Evolutionary conservation across 805 yeast genomes (phyloP), one percentile per base, ranked within the genome.

Genomic region (Wickerhamiella domercqiae): DNA sequence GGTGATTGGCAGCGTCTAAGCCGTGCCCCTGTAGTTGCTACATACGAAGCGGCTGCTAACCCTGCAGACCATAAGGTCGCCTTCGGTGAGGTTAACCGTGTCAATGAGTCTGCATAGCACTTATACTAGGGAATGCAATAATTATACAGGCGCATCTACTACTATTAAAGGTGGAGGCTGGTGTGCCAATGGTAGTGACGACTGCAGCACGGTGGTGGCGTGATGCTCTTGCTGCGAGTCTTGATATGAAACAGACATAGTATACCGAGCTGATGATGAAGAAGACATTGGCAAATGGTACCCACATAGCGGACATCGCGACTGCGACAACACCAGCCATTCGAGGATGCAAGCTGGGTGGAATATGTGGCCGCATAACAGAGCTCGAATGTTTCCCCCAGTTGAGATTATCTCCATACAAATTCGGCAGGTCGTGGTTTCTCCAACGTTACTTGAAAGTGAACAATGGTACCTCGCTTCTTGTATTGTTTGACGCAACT

Each of bases 21-120:
- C 22, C 68, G 67, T 43, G 81, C 78, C 30, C 94, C 94, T 0
- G 71, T 82, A 14, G 66, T 78, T 13, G 66, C 94, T 0, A 52
- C 80, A 16, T 87, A 86, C 55, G 97, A 87, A 57, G 71, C 84
- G 39, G 93, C 94, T 0, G 90, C 96, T 2, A 86, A 86, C 54
- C 95, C 95, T 0, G 72, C 77, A 1, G 96, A 86, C 53, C 96
- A 87, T 55, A 73, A 67, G 46, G 65, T 57, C 35, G 21, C 13
- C 15, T 39, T 21, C 26, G 26, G 26, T 24, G 11, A 24, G 26
- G 13, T 24, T 9, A 24, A 24, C 26, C 26, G 26, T 24, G 26
- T 24, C 26, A 24, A 24, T 24, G 26, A 24, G 13, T 24, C 26
- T 24, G 26, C 26, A 24, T 24, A 24, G 13, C 13, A 13, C 11